Evolutionary conservation across 257 asterid genomes (phyloP).

Genomic region (Datura wrightii): DNA sequence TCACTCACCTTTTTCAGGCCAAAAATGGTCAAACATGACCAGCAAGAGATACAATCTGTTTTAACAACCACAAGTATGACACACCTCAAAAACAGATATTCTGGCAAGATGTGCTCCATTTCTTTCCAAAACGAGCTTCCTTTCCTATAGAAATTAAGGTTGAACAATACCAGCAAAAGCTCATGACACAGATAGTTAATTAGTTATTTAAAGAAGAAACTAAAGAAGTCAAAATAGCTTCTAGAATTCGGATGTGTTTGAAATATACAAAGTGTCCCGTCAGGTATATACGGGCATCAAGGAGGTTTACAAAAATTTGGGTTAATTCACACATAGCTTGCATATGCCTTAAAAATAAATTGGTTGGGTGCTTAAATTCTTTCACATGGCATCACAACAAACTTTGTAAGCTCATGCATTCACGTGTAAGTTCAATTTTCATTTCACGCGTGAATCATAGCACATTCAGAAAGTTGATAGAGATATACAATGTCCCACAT

Average conservation of each 20-base stretch:
- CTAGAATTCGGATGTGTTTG: not conserved
- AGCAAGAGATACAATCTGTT: slow-evolving; percentile 21
- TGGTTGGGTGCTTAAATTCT: slow-evolving; percentile 5
- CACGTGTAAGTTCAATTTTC: slow-evolving; percentile 24
- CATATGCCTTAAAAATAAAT: not conserved
- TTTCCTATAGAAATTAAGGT: slow-evolving; percentile 65
- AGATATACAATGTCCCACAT: not conserved
- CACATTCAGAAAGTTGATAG: not conserved
- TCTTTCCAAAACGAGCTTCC: slow-evolving; percentile 86
- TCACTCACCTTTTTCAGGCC: not conserved
- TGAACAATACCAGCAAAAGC: slow-evolving; percentile 7
- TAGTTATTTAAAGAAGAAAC: not conserved
- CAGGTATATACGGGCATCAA: slow-evolving; percentile 4
- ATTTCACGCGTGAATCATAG: not conserved
- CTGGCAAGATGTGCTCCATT: slow-evolving; percentile 90
- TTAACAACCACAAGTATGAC: slow-evolving; percentile 32
- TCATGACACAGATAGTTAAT: not conserved
- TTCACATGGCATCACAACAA: slow-evolving; percentile 18
- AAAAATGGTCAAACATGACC: not conserved
- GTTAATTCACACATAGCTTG: not conserved
- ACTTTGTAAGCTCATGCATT: slow-evolving; percentile 6
- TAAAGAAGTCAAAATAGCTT: slow-evolving; percentile 22
- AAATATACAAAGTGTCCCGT: not conserved
- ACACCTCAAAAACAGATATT: slow-evolving; percentile 90
- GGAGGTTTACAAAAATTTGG: slow-evolving; percentile 14